These are phyloP conservation scores for Neonothopanus nambi DNA, from an alignment of 1,284 basidiomycete species.

Conservation along the genomic window DNA sequence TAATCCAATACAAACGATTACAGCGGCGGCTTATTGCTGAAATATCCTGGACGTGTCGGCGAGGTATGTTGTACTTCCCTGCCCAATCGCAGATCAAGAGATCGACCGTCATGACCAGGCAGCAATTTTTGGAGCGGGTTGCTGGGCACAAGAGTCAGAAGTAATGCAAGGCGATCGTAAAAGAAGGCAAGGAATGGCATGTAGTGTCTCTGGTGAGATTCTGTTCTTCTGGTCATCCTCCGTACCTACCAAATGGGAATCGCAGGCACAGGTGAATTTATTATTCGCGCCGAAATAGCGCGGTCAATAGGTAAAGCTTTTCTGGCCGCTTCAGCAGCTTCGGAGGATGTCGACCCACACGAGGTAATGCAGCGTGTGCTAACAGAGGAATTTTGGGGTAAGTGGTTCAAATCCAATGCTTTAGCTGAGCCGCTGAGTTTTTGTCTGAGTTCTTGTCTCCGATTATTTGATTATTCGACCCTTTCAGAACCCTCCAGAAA, in stretches of 20 bases:
- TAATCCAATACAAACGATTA: conserved; percentile 1
- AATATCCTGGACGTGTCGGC: conserved; percentile 67
- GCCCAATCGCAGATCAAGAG: conserved; percentile 1
- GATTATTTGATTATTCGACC: conserved; percentile 14
- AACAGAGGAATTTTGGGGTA: conserved; percentile 41
- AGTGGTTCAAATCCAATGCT: neutral
- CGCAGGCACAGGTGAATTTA: conserved; percentile 56
- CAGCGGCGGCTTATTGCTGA: conserved; percentile 75
- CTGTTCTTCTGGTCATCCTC: neutral
- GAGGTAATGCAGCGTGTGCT: conserved; percentile 37
- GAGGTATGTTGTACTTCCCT: conserved; percentile 45
- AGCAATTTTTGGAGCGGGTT: conserved; percentile 65
- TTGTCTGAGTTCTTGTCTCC: conserved; percentile 8
- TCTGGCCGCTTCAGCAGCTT: conserved; percentile 17
- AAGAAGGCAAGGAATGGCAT: conserved; percentile 44
- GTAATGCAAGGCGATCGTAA: neutral
- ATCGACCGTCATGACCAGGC: conserved; percentile 38
- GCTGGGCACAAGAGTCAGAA: conserved; percentile 53
- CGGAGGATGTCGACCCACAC: conserved; percentile 39
- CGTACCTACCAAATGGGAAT: neutral
- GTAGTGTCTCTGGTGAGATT: conserved; percentile 65
- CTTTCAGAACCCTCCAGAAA: conserved; percentile 24
- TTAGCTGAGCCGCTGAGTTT: conserved; percentile 16
- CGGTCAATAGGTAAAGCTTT: conserved; percentile 41
- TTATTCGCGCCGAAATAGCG: conserved; percentile 46